phyloP scores from a whole-genome alignment of 441 rosid genomes.

The Macaranga tanarius region DNA sequence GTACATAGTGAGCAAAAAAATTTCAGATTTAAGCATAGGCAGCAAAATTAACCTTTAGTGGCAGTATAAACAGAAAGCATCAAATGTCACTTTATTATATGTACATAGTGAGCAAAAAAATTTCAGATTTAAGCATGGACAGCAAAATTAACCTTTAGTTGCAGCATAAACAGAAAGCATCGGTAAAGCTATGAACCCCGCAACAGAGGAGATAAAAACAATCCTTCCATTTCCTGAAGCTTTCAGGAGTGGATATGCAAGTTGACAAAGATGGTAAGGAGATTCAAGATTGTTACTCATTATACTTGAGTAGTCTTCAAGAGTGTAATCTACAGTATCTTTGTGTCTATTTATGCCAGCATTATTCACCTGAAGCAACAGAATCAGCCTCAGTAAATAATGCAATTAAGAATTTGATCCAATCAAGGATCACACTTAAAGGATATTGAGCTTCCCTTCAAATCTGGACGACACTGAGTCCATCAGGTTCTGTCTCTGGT shows the following conservation, averaged over 20 bases:
- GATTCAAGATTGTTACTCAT: constrained; percentile 68
- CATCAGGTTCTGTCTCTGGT: constrained; percentile 20
- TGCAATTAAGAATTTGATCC: not conserved
- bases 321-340: constrained; percentile 46
- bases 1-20: no score
- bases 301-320: constrained; percentile 51
- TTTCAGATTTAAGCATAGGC: no score
- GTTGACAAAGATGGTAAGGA: constrained; percentile 64
- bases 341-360: constrained; percentile 49
- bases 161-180: constrained; percentile 62
- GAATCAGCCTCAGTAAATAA: not conserved
- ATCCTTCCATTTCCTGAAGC: constrained; percentile 69
- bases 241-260: constrained; percentile 73
- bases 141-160: constrained; percentile 51
- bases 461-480: constrained; percentile 13
- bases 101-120: no score
- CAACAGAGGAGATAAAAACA: constrained; percentile 73
- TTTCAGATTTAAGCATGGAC: no score
- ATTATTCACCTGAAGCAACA: constrained; percentile 57
- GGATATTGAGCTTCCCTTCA: constrained; percentile 28
- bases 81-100: no score
- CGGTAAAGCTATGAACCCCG: constrained; percentile 40
- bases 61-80: constrained; percentile 59
- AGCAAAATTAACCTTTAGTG: constrained; percentile 51
- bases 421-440: not conserved